phyloP scores from a whole-genome alignment of 139 green algal genomes.

The Asterochloris erici region DNA sequence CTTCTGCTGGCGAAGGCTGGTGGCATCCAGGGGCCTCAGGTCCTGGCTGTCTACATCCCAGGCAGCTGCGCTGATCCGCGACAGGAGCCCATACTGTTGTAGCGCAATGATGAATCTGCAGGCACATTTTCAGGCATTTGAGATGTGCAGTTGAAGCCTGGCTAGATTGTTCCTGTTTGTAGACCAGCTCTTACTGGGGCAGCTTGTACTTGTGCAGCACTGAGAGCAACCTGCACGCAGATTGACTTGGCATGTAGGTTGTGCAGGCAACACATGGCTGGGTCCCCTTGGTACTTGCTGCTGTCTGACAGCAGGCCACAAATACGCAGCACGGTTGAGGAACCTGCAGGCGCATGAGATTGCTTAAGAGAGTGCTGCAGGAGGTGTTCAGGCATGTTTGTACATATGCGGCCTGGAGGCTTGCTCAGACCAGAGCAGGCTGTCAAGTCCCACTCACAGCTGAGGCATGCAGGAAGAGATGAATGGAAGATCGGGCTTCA shows the following conservation, averaged over 20 bases:
- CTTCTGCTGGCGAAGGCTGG: constrained; percentile 35
- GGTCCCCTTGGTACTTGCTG: not conserved
- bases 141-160: too few relatives aligned
- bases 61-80: constrained; percentile 17
- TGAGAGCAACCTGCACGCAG: not conserved
- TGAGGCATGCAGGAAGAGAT: too few relatives aligned
- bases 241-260: not conserved
- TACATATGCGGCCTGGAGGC: too few relatives aligned
- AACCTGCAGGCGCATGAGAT: too few relatives aligned
- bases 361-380: too few relatives aligned
- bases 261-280: not conserved
- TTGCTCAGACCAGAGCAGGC: too few relatives aligned
- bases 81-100: constrained; percentile 38
- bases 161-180: not conserved
- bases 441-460: too few relatives aligned
- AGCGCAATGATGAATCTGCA: constrained; percentile 32
- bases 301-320: not conserved
- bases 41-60: not conserved
- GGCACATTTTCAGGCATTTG: too few relatives aligned
- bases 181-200: too few relatives aligned
- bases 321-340: too few relatives aligned
- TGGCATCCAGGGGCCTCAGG: constrained; percentile 19
- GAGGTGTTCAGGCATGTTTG: too few relatives aligned
- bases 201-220: not conserved
- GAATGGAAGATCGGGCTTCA: too few relatives aligned